Percentiles rank a stretch among this genome's conserved stretches.
Conservation (phyloP, 441 rosid genomes). For the Syzygium syzygioides region DNA sequence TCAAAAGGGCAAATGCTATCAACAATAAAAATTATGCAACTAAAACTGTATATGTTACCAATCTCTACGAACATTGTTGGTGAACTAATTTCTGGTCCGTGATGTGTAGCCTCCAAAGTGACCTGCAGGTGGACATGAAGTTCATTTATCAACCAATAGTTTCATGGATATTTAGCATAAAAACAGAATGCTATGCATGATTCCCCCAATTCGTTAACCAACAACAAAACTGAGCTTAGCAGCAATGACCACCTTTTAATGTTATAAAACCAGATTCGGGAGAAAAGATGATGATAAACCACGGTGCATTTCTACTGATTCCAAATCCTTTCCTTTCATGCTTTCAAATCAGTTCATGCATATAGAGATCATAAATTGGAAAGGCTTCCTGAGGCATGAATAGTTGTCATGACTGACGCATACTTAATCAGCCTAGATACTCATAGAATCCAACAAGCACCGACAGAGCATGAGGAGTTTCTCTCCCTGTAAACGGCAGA, state of each 20-base stretch:
- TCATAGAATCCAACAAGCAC: background rate
- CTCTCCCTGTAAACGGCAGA: background rate
- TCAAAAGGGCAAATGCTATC: background rate
- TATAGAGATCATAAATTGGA: background rate
- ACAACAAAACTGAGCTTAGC: background rate
- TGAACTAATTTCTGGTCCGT: slow-evolving; percentile 18
- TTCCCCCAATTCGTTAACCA: background rate
- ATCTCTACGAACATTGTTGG: slow-evolving; percentile 22
- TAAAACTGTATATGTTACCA: background rate
- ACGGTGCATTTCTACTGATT: background rate
- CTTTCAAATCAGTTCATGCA: background rate
- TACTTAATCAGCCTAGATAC: background rate
- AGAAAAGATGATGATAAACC: background rate
- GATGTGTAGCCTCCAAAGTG: slow-evolving; percentile 26
- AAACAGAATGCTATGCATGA: background rate
- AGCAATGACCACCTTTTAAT: background rate
- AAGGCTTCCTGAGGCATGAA: background rate
- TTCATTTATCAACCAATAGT: background rate
- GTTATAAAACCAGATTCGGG: background rate
- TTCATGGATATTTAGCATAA: background rate
- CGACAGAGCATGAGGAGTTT: background rate
- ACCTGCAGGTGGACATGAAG: slow-evolving; percentile 6
- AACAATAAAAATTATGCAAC: background rate
- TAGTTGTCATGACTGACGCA: background rate
- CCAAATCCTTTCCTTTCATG: background rate